Evolutionary conservation across 2,329 filamentous ascomycete genomes (phyloP), one percentile per base, ranked within the genome.

Genomic region (Colletotrichum sp.): DNA sequence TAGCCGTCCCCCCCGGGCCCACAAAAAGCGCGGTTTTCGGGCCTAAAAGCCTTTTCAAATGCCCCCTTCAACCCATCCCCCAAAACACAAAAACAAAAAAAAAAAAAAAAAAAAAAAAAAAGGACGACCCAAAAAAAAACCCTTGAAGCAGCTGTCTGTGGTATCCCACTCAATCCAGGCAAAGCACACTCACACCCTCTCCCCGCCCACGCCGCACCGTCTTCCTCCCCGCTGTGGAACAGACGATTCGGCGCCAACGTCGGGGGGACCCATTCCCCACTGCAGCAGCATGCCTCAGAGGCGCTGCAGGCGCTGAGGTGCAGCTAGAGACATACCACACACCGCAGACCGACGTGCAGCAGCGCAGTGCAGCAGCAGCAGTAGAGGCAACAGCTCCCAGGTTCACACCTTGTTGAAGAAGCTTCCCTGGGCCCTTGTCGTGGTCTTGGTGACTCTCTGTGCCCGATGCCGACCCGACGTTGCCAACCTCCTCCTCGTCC

Each of bases 191-290:
- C 28, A 30, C 56, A 13, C 55, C 55, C 55, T 34, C 52, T 69
- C 30, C 34, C 56, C 63, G 38, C 36, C 36, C 36, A 43, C 36
- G 36, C 18, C 38, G 38, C 38, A 43, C 38, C 38, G 73, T 56
- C 69, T 24, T 43, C n/a, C 56, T 68, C 73, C 56, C 69, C 63
- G 73, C 56, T 68, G 32, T 75, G 73, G 73, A 68, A 68, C 58
- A 75, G 73, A 73, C 69, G 69, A 75, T 75, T 73, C 69, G 73
- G 71, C 69, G 69, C 62, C 73, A 74, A 72, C 30, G 69, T 74
- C 69, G 69, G 30, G 69, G 73, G 43, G 59, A 24, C 52, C 24
- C 16, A 28, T 28, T 67, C 72, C 32, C 72, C 68, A 74, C 68
- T 30, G 55, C 52, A 55, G 36, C 52, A 55, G 36, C 61, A 30